Base-by-base conservation (phyloP, 306 rosid species). In the Ormosia emarginata region DNA sequence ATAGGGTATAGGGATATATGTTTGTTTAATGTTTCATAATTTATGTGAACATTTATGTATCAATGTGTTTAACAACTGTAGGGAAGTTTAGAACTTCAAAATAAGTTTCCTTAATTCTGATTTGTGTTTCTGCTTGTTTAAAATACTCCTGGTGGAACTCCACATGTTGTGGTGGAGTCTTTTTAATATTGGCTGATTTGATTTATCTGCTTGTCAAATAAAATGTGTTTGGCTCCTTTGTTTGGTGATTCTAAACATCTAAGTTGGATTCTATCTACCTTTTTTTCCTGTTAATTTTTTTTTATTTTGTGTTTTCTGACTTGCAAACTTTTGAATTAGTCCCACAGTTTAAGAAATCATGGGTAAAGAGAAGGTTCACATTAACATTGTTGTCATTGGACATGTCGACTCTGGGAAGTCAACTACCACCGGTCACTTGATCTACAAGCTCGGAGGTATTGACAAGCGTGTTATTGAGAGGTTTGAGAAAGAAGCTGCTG, bases 401-500 rank as follows among this genome's bases (percentile, higher is more conserved):
- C 83, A 79, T 79, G 83, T 79, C 32, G 83, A 79, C 77, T 79
- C 83, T 57, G 83, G 83, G 62, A 79, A 79, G 33, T 79, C 83
- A 43, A 80, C 84, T 3, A 80, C 84, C 18, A 80, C 83, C 12
- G 83, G 83, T 8, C 83, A 80, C 62, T 70, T 70, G 71, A 80
- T 80, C 75, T 80, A 80, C 72, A 80, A 80, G 83, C 83, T 80
- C 70, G 83, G 83, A 59, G 83, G 83, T 13, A 80, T 80, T 59
- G 78, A 80, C 71, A 80, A 80, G 72, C 83, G 83, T 70, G 83
- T 80, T 59, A 80, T 80, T 11, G 83, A 80, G 78, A 70, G 83
- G 7, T 80, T 80, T 59, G 83, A 80, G 78, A 80, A 80, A 13
- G 83, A 79, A 79, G 83, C 83, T 79, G 83, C 83, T 69, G 83